Evolutionary conservation across 176 grass and related monocot genomes (phyloP), one percentile per base, ranked within the genome.

Genomic region (Aegilops tauschii): DNA sequence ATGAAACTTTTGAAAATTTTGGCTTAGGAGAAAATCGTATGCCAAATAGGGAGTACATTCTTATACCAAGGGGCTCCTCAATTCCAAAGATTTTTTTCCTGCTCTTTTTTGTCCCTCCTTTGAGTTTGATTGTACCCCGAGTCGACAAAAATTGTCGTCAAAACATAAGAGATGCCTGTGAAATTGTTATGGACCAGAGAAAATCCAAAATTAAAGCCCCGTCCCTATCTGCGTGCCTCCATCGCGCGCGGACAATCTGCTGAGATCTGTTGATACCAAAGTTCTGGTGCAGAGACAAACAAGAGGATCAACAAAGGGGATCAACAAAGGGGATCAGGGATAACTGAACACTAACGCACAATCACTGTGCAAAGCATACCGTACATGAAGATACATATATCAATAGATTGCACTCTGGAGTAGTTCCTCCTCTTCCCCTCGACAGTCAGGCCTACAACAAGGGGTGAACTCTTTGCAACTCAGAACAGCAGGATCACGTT

Each of bases 401-500:
- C 71, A 52, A 4, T 54, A 31, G 31, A 73, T 49, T 50, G 44
- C 30, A 68, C 30, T 68, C 42, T 16, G n/a, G 27, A 52, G 42
- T 69, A 79, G 5, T 63, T 79, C 62, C 45, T 56, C 31, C 30
- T 36, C n/a, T 45, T 44, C 27, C n/a, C 27, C 23, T 37, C 6
- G 5, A 32, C 66, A 12, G 20, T 52, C 69, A 14, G 9, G 27
- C 21, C 21, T n/a, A 59, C 61, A 14, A 58, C 6, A 67, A 79
- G 42, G 54, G 47, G 42, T 44, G 10, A 67, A 80, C 3, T 66
- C 66, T 49, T 68, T 21, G 28, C 65, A 25, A 58, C 77, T 96
- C 86, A 96, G 42, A 98, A 87, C 62, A 98, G 68, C 62, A 98
- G 76, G 21, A 91, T 77, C 61, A 91, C 61, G 54, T 92, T 90